These are phyloP conservation scores for Flaveria ramosissima DNA, from an alignment of 129 eudicot genomes.

Conservation along the genomic window DNA sequence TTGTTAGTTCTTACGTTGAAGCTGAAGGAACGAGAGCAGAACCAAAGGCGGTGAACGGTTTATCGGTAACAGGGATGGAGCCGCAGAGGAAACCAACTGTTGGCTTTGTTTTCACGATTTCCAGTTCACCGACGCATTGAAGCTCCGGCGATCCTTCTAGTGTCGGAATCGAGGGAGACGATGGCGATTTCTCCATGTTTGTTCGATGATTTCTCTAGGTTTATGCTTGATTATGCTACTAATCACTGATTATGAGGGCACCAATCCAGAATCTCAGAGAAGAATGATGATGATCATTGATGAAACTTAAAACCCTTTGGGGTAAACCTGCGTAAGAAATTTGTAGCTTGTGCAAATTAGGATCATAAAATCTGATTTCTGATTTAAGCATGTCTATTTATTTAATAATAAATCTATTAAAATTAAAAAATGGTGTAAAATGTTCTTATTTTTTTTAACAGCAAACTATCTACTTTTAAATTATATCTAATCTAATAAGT, in stretches of 20 bases:
- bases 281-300: constrained; percentile 22
- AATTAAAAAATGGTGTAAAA: too few species aligned
- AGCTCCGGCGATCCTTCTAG: constrained; percentile 48
- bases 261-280: background rate
- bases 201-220: constrained; percentile 8
- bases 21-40: constrained; percentile 73
- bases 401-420: too few species aligned
- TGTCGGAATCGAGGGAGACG: constrained; percentile 27
- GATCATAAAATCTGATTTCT: too few species aligned
- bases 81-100: constrained; percentile 84
- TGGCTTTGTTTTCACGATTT: constrained; percentile 69
- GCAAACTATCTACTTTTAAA: too few species aligned
- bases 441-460: too few species aligned
- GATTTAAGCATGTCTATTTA: too few species aligned
- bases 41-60: constrained; percentile 57
- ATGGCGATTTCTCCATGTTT: constrained; percentile 53
- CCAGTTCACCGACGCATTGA: constrained; percentile 79
- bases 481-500: too few species aligned
- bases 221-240: constrained; percentile 5
- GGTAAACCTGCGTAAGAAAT: constrained; percentile 2
- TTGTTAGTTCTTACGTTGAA: constrained; percentile 44
- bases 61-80: constrained; percentile 82
- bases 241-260: background rate
- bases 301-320: constrained; percentile 2
- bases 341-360: background rate